phyloP scores from a whole-genome alignment of 2,329 filamentous ascomycete genomes.

The Verticillium dahliae region DNA sequence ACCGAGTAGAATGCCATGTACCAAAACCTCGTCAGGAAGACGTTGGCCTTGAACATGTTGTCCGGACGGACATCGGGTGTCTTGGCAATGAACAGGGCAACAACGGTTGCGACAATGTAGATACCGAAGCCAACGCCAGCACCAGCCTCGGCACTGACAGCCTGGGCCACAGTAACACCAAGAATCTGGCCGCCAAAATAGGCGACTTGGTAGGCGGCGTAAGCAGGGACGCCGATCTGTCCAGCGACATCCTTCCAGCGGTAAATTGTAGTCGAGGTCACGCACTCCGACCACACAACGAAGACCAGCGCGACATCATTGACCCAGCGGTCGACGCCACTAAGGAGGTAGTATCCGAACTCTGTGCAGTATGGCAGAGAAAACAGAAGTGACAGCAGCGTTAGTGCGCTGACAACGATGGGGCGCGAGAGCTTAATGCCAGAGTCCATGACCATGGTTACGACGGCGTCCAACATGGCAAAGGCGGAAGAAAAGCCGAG shows the following conservation, averaged over 20 bases:
- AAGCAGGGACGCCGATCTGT: constrained; percentile 35
- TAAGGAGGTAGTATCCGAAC: constrained; percentile 49
- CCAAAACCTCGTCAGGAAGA: constrained; percentile 36
- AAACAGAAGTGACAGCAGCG: constrained; percentile 43
- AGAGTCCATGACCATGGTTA: constrained; percentile 46
- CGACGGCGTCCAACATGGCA: constrained; percentile 51
- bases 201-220: constrained; percentile 39
- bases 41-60: constrained; percentile 32
- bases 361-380: constrained; percentile 51
- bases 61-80: constrained; percentile 33
- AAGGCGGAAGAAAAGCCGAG: constrained; percentile 53
- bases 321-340: constrained; percentile 48
- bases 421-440: constrained; percentile 39
- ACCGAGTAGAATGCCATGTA: constrained; percentile 52
- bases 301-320: constrained; percentile 49
- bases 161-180: constrained; percentile 43
- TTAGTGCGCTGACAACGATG: constrained; percentile 41
- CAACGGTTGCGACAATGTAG: constrained; percentile 34
- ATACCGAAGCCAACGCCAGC: constrained; percentile 46
- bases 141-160: constrained; percentile 33
- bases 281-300: constrained; percentile 45
- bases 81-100: constrained; percentile 31
- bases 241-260: constrained; percentile 40
- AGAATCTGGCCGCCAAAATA: constrained; percentile 47
- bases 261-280: constrained; percentile 45